Conservation (phyloP, 441 rosid species). For the Brassica hybrid region DNA sequence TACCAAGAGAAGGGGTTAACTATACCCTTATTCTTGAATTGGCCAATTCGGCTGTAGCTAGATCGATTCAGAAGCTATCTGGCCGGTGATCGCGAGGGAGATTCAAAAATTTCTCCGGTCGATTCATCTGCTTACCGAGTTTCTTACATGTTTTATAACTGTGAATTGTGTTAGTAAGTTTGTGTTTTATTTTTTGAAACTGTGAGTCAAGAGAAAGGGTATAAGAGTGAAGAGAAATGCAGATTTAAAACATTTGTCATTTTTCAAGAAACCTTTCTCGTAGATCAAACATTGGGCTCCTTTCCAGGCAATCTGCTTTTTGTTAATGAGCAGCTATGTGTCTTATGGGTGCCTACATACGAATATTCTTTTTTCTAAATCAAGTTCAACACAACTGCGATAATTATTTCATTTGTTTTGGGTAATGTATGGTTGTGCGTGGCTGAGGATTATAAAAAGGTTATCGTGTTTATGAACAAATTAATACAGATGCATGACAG, state of each 20-base stretch:
- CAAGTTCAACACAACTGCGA: background rate
- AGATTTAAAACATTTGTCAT: background rate
- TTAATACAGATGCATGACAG: too few relatives aligned
- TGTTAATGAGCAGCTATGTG: slow-evolving; percentile 15
- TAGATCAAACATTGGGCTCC: background rate
- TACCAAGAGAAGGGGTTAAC: slow-evolving; percentile 60
- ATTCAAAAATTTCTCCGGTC: slow-evolving; percentile 42
- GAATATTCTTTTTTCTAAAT: background rate
- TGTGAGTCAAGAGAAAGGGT: slow-evolving; percentile 39
- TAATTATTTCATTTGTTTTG: too few relatives aligned
- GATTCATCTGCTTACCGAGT: slow-evolving; percentile 84
- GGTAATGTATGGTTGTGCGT: too few relatives aligned
- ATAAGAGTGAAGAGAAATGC: background rate
- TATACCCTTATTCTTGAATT: slow-evolving; percentile 58
- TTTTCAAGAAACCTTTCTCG: slow-evolving; percentile 22
- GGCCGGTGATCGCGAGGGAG: slow-evolving; percentile 70
- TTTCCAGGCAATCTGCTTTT: slow-evolving; percentile 32
- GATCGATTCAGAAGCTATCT: slow-evolving; percentile 57
- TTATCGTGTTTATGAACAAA: too few relatives aligned
- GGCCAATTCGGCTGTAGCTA: slow-evolving; percentile 77
- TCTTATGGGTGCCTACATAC: slow-evolving; percentile 24
- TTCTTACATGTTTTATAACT: slow-evolving; percentile 47
- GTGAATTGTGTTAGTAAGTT: background rate
- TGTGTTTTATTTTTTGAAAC: background rate
- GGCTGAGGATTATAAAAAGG: too few relatives aligned